phyloP scores from a whole-genome alignment of 768 basidiomycete species.

The Phallus indusiatus region DNA sequence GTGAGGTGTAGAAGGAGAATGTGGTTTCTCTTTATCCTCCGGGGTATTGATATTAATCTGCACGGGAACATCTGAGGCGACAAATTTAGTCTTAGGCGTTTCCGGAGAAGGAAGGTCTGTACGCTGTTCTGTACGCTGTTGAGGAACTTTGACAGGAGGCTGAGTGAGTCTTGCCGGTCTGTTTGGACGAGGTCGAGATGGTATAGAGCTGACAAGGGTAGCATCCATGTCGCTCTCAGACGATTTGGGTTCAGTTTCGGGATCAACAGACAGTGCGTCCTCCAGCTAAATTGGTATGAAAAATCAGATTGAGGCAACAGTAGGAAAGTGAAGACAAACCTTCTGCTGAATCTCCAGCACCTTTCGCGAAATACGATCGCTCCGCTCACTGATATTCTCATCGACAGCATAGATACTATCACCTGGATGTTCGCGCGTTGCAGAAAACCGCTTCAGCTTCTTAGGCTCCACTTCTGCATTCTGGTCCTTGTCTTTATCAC shows the following conservation, averaged over 20 bases:
- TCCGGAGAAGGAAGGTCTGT: constrained; percentile 7
- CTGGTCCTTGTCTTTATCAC: constrained; percentile 47
- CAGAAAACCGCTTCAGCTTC: constrained; percentile 75
- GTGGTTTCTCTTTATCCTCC: constrained; percentile 16
- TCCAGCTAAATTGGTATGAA: constrained; percentile 49
- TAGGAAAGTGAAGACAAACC: constrained; percentile 37
- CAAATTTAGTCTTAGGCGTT: constrained; percentile 5
- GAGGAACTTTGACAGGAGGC: constrained; percentile 13
- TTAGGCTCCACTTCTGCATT: constrained; percentile 43
- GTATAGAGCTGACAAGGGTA: constrained; percentile 21
- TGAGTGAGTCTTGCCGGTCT: constrained; percentile 4
- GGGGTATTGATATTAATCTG: not conserved
- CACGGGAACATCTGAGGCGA: not conserved
- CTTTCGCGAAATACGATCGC: constrained; percentile 82
- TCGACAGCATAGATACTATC: constrained; percentile 84
- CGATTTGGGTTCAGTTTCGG: not conserved
- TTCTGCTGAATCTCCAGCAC: constrained; percentile 87
- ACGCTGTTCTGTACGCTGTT: constrained; percentile 22
- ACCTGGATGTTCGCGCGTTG: constrained; percentile 51
- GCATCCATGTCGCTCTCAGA: constrained; percentile 17
- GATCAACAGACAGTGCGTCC: constrained; percentile 43
- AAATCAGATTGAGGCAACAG: constrained; percentile 5
- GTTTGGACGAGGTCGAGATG: constrained; percentile 4
- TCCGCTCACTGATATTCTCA: constrained; percentile 73
- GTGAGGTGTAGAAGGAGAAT: constrained; percentile 19